Conservation (phyloP, 768 basidiomycete species). For the Leucosporidium creatinivorum region DNA sequence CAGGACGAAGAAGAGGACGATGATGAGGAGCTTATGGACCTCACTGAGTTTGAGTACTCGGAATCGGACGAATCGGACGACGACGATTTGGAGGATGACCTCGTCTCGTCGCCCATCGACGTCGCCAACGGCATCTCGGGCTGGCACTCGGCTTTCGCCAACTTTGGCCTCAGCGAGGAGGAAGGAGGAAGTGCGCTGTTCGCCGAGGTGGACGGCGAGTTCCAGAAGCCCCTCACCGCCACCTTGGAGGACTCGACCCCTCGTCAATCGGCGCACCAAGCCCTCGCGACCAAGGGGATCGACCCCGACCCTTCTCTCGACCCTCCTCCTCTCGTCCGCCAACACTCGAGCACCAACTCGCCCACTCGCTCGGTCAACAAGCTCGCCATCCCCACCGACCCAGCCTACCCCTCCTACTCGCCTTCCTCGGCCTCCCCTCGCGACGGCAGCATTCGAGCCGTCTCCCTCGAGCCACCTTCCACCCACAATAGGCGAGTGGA, state of each 20-base stretch:
- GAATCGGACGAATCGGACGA: slow-evolving; percentile 20
- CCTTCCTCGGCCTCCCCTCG: too few species aligned
- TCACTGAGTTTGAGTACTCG: slow-evolving; percentile 28
- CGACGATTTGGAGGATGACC: slow-evolving; percentile 26
- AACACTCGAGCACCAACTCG: not conserved
- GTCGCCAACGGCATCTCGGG: slow-evolving; percentile 25
- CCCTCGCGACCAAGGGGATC: not conserved
- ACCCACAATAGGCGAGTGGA: too few species aligned
- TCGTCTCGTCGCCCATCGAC: slow-evolving; percentile 13
- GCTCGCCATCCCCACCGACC: too few species aligned
- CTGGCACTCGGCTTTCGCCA: slow-evolving; percentile 19
- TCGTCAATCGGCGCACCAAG: not conserved
- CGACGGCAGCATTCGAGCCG: too few species aligned
- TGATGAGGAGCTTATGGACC: slow-evolving; percentile 16
- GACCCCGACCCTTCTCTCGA: not conserved
- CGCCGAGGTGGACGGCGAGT: not conserved
- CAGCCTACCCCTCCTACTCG: too few species aligned
- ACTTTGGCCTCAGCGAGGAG: slow-evolving; percentile 7
- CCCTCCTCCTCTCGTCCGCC: slow-evolving; percentile 1
- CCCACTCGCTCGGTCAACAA: too few species aligned
- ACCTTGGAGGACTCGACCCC: slow-evolving; percentile 4
- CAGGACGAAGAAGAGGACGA: not conserved
- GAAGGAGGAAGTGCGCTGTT: not conserved
- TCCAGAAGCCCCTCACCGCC: not conserved
- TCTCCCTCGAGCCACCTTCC: too few species aligned